Percentiles rank a stretch among this genome's conserved stretches.
Evolutionary conservation across 2,329 filamentous ascomycete genomes (phyloP).

Genomic region (Biscogniauxia mediterranea): DNA sequence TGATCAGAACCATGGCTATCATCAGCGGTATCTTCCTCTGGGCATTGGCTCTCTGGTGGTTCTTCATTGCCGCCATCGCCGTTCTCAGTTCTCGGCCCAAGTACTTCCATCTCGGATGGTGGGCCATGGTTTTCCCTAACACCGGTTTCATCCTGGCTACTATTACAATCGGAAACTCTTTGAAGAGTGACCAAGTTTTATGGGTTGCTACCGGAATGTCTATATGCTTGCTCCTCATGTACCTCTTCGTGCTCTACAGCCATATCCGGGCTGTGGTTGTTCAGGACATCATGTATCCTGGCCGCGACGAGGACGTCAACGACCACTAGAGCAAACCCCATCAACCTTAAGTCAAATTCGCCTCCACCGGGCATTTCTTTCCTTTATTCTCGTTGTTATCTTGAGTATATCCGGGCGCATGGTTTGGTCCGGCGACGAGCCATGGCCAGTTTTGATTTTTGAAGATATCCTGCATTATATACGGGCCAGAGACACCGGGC

Average conservation of each 20-base stretch:
- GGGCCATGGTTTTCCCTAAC: conserved; percentile 63
- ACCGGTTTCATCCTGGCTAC: conserved; percentile 58
- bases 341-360: neutral
- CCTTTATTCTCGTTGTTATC: neutral
- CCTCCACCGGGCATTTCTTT: neutral
- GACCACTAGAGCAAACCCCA: conserved; percentile 36
- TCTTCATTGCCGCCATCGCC: conserved; percentile 48
- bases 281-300: conserved; percentile 57
- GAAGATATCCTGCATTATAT: conserved; percentile 3
- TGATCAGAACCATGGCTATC: conserved; percentile 47
- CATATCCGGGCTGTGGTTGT: conserved; percentile 47
- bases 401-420: neutral
- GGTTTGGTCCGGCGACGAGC: neutral
- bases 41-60: conserved; percentile 61
- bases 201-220: conserved; percentile 53
- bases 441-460: neutral
- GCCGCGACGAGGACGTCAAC: conserved; percentile 52
- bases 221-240: conserved; percentile 41
- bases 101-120: conserved; percentile 61
- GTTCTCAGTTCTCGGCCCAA: conserved; percentile 45
- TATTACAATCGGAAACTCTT: conserved; percentile 50
- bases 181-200: conserved; percentile 43
- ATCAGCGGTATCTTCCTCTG: conserved; percentile 59
- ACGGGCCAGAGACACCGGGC: neutral
- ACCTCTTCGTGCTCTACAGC: conserved; percentile 43